Evolutionary conservation across 495 filamentous ascomycete genomes (phyloP), one percentile per base, ranked within the genome.

Genomic region (Bathelium albidoporum): DNA sequence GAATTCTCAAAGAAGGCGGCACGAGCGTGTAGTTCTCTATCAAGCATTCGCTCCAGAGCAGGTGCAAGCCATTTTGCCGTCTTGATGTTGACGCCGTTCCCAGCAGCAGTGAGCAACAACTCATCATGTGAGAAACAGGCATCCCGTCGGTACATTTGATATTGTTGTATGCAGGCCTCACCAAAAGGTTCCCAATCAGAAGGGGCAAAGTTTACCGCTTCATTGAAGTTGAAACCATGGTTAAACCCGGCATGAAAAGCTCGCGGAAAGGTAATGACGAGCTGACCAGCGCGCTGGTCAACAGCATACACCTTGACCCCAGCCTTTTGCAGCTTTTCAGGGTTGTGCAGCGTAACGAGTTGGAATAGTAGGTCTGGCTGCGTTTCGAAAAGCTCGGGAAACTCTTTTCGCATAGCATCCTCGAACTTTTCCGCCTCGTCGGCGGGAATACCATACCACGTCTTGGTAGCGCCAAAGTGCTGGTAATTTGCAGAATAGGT

Each of bases 401-500:
- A 91, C 4, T 93, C 92, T 70, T 95, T 87, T 39, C 86, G 83
- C 94, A 97, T 99, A 0, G 95, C 94, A 49, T 86, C 82, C 73
- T 99, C 94, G 67, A 99, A 97, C 62, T 90, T 92, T 69, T 91
- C 87, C 0, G 93, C 90, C 73, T 97, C 94, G 4, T 89, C 88
- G 43, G 86, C 93, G 2, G 94, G 95, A 69, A 99, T 96, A 2
- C 95, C 95, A 71, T 99, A 99, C 94, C 94, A 99, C 0, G 94
- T 99, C 75, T 99, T 99, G 0, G 95, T 99, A 0, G 93, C 89
- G 41, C 94, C 94, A 71, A 99, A 96, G 70, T 99, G 94, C 69
- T 99, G 94, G 68, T 99, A 99, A 69, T 99, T 99, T 44, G 94
- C 88, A 22, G 94, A 99, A 73, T 99, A 99, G 0, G 94, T 85